phyloP scores from a whole-genome alignment of 2,329 filamentous ascomycete genomes.

The Colletotrichum agaves region DNA sequence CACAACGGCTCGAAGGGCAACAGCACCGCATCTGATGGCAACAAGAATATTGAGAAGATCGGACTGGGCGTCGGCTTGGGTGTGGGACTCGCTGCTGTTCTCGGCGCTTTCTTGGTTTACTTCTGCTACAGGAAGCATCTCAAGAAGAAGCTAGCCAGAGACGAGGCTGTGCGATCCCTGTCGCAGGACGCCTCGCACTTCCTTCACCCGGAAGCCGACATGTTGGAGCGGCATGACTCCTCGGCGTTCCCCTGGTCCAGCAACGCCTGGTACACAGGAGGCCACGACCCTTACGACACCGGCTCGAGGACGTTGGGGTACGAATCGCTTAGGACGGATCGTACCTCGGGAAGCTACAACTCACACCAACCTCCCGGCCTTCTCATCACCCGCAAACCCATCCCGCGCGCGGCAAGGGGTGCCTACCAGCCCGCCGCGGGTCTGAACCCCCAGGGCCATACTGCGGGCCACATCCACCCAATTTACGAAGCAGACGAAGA shows the following conservation, averaged over 20 bases:
- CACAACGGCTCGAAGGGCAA: conserved; percentile 29
- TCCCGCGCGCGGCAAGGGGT: conserved; percentile 40
- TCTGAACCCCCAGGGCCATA: conserved; percentile 49
- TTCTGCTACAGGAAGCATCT: conserved; percentile 60
- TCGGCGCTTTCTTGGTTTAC: conserved; percentile 57
- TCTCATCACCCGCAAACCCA: conserved; percentile 48
- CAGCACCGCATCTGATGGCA: neutral
- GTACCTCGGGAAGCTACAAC: conserved; percentile 40
- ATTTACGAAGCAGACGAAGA: conserved; percentile 70
- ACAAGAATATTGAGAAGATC: conserved; percentile 53
- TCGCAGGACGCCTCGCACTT: conserved; percentile 62
- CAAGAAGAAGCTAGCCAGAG: conserved; percentile 47
- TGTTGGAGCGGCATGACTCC: conserved; percentile 54
- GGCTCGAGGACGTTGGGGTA: conserved; percentile 59
- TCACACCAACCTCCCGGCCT: conserved; percentile 36
- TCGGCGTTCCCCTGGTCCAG: conserved; percentile 46
- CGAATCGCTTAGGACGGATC: conserved; percentile 56
- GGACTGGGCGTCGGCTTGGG: conserved; percentile 74
- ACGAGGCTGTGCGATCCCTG: conserved; percentile 60
- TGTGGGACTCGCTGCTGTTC: conserved; percentile 65
- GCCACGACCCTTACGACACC: conserved; percentile 54
- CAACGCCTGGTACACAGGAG: conserved; percentile 58
- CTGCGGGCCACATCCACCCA: conserved; percentile 57
- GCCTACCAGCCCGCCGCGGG: conserved; percentile 37
- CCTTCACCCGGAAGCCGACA: conserved; percentile 55